Evolutionary conservation across 306 rosid species (phyloP).

Genomic region (Calophaca sinica): DNA sequence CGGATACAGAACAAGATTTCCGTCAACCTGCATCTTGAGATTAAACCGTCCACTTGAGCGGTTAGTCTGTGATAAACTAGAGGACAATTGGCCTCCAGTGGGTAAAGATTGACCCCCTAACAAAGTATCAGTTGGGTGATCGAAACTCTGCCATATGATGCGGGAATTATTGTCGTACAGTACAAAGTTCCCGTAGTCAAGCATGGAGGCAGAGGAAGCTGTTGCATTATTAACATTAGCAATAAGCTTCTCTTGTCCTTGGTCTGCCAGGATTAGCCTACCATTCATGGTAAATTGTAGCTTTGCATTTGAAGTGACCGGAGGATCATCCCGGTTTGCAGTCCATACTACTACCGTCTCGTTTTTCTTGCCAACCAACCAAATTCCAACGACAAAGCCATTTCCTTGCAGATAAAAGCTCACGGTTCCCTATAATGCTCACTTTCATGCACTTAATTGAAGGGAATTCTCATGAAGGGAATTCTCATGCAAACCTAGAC

Average conservation of each 20-base stretch:
- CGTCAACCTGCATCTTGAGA: constrained; percentile 47
- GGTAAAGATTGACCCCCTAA: constrained; percentile 45
- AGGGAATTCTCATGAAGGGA: too few relatives aligned
- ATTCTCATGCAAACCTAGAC: too few relatives aligned
- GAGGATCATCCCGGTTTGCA: constrained; percentile 47
- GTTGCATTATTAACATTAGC: constrained; percentile 3
- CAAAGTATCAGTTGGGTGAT: constrained; percentile 46
- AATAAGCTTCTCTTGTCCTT: constrained; percentile 28
- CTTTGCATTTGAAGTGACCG: constrained; percentile 31
- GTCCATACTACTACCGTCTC: constrained; percentile 46
- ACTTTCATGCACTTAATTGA: too few relatives aligned
- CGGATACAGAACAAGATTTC: constrained; percentile 49
- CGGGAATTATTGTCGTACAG: background rate
- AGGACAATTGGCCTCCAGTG: background rate
- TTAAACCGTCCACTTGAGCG: constrained; percentile 38
- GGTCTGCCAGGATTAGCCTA: background rate
- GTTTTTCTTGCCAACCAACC: background rate
- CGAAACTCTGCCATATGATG: constrained; percentile 56
- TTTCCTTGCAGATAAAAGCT: constrained; percentile 25
- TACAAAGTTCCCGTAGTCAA: constrained; percentile 53
- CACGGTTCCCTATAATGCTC: too few relatives aligned
- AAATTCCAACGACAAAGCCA: constrained; percentile 45
- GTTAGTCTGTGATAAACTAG: constrained; percentile 33
- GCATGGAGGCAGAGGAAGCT: constrained; percentile 53
- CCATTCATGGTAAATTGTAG: constrained; percentile 44